These are phyloP conservation scores for Alternaria novae-zelandiae DNA, from an alignment of 2,329 filamentous ascomycete species.

Conservation along the genomic window DNA sequence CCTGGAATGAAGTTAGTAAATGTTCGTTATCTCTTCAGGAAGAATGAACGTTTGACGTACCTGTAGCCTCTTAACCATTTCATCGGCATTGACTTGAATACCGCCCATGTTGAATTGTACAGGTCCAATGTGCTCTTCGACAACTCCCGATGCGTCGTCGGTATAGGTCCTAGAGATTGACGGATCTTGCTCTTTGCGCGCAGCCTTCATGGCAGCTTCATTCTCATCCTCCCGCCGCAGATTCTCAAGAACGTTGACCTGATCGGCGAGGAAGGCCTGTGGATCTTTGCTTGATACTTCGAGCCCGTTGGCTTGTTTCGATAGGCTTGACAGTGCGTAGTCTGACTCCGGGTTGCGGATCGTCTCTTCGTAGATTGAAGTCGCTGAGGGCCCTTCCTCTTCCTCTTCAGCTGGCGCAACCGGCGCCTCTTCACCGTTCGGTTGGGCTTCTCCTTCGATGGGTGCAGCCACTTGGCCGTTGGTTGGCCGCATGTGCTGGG, in stretches of 20 bases:
- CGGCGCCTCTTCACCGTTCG: conserved; percentile 14
- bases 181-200: conserved; percentile 44
- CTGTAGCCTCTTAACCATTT: conserved; percentile 87
- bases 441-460: conserved; percentile 16
- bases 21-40: background rate
- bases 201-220: conserved; percentile 52
- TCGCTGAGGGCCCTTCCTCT: conserved; percentile 61
- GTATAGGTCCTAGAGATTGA: conserved; percentile 24
- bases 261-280: conserved; percentile 77
- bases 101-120: conserved; percentile 99
- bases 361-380: conserved; percentile 77
- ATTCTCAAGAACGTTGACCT: conserved; percentile 77
- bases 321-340: conserved; percentile 43
- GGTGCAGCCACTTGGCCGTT: conserved; percentile 27
- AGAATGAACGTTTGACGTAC: conserved; percentile 54
- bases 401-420: conserved; percentile 13
- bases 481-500: conserved; percentile 30
- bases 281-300: conserved; percentile 75
- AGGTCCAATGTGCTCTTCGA: conserved; percentile 76
- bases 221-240: conserved; percentile 66
- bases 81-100: conserved; percentile 93
- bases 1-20: conserved; percentile 31
- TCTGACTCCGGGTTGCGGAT: conserved; percentile 75
- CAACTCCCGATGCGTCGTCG: conserved; percentile 45
- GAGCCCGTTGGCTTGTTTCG: conserved; percentile 54